Evolutionary conservation across 495 filamentous ascomycete genomes (phyloP).

Genomic region (Hyphodiscus hymeniophilus): DNA sequence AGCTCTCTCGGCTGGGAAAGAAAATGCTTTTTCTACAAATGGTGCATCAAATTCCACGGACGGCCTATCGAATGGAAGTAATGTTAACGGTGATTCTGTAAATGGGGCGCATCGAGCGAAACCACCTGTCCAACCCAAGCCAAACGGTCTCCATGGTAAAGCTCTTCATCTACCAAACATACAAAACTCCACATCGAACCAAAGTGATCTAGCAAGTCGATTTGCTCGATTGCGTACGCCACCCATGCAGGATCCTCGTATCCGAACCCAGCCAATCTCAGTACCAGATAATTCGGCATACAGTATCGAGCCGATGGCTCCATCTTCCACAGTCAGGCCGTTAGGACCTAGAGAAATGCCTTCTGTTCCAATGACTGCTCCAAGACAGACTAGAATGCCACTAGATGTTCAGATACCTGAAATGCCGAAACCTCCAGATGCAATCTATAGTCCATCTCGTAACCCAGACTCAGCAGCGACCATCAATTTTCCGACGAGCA

Average conservation of each 20-base stretch:
- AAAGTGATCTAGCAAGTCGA: constrained; percentile 42
- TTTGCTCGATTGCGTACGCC: constrained; percentile 49
- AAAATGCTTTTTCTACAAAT: constrained; percentile 3
- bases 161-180: constrained; percentile 24
- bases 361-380: constrained; percentile 29
- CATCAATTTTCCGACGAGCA: constrained; percentile 42
- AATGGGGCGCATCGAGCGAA: constrained; percentile 23
- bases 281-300: constrained; percentile 5
- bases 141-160: constrained; percentile 50
- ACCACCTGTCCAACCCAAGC: constrained; percentile 55
- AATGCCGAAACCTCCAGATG: constrained; percentile 73
- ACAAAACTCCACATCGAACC: neutral
- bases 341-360: constrained; percentile 52
- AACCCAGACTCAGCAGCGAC: constrained; percentile 33
- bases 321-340: constrained; percentile 27
- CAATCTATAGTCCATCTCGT: constrained; percentile 72
- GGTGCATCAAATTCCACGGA: neutral
- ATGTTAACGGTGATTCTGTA: neutral
- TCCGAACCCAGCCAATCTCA: constrained; percentile 30
- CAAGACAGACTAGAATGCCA: constrained; percentile 27
- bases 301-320: neutral
- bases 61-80: neutral
- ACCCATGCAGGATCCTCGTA: constrained; percentile 27
- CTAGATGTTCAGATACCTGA: constrained; percentile 39
- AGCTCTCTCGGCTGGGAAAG: constrained; percentile 6